A percentile compares a stretch with the other conserved stretches of the same genome.
Evolutionary conservation across 495 filamentous ascomycete genomes (phyloP).

Genomic region (Cercophora samala): DNA sequence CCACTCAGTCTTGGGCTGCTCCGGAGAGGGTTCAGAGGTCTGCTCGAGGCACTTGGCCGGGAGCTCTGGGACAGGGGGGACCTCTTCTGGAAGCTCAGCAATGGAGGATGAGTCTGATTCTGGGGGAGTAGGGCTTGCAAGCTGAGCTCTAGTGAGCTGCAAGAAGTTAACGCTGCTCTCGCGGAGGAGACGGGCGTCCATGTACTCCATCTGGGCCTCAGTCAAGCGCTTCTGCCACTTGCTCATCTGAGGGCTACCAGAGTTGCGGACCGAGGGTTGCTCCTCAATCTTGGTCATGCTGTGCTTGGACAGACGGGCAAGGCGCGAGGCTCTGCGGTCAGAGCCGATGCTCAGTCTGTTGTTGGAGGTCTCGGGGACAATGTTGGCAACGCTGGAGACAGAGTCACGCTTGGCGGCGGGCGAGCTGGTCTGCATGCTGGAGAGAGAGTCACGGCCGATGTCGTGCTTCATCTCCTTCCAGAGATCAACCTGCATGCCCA

Average conservation of each 20-base stretch:
- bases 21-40: constrained; percentile 6
- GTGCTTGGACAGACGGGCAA: constrained; percentile 30
- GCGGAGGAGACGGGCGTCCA: constrained; percentile 39
- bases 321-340: constrained; percentile 38
- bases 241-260: constrained; percentile 22
- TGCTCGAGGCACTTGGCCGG: constrained; percentile 24
- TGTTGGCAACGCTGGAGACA: constrained; percentile 12
- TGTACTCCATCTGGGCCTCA: constrained; percentile 45
- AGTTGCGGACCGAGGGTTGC: constrained; percentile 17
- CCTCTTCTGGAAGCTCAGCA: constrained; percentile 11
- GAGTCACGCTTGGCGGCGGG: constrained; percentile 29
- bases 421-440: constrained; percentile 38
- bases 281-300: constrained; percentile 25
- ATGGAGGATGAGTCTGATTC: constrained; percentile 38
- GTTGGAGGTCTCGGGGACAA: constrained; percentile 22
- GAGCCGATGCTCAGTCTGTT: constrained; percentile 28
- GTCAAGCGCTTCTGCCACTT: constrained; percentile 36
- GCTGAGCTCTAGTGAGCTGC: constrained; percentile 37
- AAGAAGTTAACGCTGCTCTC: constrained; percentile 40
- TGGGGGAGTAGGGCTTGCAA: constrained; percentile 52
- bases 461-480: constrained; percentile 51
- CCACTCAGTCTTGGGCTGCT: constrained; percentile 1
- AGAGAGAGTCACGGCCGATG: constrained; percentile 47
- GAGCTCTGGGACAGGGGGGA: constrained; percentile 23
- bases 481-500: constrained; percentile 49